Percentiles rank a stretch among this genome's conserved stretches.
phyloP scores from a whole-genome alignment of 148 eudicot genomes.

The Fagopyrum homotropicum region DNA sequence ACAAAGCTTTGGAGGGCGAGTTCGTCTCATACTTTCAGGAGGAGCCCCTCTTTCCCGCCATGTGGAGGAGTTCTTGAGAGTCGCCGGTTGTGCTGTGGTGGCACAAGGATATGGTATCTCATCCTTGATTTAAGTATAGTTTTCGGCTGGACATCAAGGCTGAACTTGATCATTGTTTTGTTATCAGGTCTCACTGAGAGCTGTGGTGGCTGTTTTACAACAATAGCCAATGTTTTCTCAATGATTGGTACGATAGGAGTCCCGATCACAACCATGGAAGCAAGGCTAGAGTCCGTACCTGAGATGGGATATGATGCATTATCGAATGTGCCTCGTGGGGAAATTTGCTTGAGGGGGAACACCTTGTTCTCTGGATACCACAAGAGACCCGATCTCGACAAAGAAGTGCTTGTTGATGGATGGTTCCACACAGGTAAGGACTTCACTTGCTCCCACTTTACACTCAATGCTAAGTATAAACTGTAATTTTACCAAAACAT shows the following conservation, averaged over 20 bases:
- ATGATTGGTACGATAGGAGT: constrained; percentile 89
- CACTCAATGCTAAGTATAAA: background rate
- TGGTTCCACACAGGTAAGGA: constrained; percentile 93
- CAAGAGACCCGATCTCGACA: constrained; percentile 68
- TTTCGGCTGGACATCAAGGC: background rate
- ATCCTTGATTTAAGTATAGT: background rate
- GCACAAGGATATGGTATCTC: constrained; percentile 89
- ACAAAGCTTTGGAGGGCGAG: constrained; percentile 86
- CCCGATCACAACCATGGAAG: constrained; percentile 81
- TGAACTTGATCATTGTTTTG: background rate
- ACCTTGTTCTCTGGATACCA: constrained; percentile 93
- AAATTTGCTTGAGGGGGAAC: constrained; percentile 81
- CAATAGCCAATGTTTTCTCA: constrained; percentile 63
- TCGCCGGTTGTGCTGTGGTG: constrained; percentile 58
- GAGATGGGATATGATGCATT: constrained; percentile 93
- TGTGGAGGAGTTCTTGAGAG: constrained; percentile 92
- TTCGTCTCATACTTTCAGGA: constrained; percentile 78
- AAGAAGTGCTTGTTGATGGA: constrained; percentile 65
- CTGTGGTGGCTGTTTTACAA: constrained; percentile 78
- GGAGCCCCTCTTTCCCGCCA: constrained; percentile 95
- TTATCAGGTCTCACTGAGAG: constrained; percentile 87
- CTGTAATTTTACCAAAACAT: background rate
- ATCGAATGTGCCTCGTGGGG: constrained; percentile 73
- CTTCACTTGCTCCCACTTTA: background rate
- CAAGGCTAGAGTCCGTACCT: constrained; percentile 88